Base-by-base conservation (phyloP, 164 flowering plant species). In the Kalanchoe fedtschenkoi region DNA sequence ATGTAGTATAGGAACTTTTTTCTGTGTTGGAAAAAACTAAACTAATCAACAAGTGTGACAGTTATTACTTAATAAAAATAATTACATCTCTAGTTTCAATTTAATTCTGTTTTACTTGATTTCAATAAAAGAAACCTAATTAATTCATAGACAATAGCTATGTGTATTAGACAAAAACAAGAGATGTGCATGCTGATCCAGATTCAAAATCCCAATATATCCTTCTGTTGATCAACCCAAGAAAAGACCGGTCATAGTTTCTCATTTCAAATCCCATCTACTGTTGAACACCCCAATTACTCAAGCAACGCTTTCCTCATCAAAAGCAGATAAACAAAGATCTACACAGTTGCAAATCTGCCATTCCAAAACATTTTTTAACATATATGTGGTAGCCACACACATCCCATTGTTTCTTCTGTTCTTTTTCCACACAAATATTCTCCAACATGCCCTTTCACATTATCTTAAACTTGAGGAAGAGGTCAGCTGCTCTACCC, bases 141-240 rank as follows among this genome's bases (percentile, higher is more conserved):
- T n/a, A n/a, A n/a, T n/a, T n/a, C n/a, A n/a, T n/a, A n/a, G n/a
- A n/a, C n/a, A n/a, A n/a, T n/a, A n/a, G n/a, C n/a, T n/a, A n/a
- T n/a, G n/a, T n/a, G n/a, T 51, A 13, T 1, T 6, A 51, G 3
- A 51, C 32, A 28, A 24, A 28, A 26, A 1, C 30, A 28, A 21
- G 14, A 24, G 10, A 24, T 9, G 3, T 1, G 6, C 15, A 15
- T 24, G 56, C 30, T 51, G 56, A 51, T 24, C 32, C 2, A 32
- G 17, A 51, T 51, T 11, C 56, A 51, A 24, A 32, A 51, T 51
- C 56, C 56, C 32, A 51, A 51, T 51, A 51, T 51, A 51, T 26
- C 17, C 17, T 26, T 26, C n/a, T n/a, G n/a, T n/a, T 51, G 32
- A 10, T 26, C 17, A 15, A 24, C 24, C 55, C 55, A 51, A 26